Evolutionary conservation across 305 asterid genomes (phyloP).

Genomic region (Fraxinus angustifolia): DNA sequence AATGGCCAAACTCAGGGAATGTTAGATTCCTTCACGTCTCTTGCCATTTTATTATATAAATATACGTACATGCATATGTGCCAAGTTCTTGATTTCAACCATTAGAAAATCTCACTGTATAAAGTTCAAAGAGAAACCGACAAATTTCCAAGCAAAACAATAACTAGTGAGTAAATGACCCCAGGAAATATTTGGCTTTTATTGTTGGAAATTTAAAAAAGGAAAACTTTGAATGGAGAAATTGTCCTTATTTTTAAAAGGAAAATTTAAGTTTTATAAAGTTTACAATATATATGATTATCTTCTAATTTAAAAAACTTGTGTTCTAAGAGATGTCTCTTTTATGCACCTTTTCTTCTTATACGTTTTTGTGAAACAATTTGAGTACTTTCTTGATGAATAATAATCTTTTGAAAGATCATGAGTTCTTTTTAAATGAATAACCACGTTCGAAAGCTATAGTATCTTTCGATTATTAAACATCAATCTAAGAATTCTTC

Average conservation of each 20-base stretch:
- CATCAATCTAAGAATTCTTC: not conserved
- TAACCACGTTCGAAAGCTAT: not conserved
- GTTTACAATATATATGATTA: not conserved
- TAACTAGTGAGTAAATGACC: slow-evolving; percentile 18
- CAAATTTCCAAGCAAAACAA: slow-evolving; percentile 28
- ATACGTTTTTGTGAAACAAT: not conserved
- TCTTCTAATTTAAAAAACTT: not conserved
- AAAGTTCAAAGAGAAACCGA: slow-evolving; percentile 25
- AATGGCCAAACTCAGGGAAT: slow-evolving; percentile 42
- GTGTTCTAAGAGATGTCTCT: not conserved
- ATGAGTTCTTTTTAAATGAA: not conserved
- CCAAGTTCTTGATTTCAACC: not conserved
- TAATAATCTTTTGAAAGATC: not conserved
- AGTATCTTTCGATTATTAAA: not conserved
- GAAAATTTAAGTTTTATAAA: no score
- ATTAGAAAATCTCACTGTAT: slow-evolving; percentile 7
- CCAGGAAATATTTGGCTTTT: not conserved
- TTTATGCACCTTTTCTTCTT: not conserved
- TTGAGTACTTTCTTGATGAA: not conserved
- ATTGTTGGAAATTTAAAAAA: not conserved
- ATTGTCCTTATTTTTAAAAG: not conserved
- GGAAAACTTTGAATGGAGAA: not conserved
- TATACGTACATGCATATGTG: not conserved
- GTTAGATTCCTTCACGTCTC: slow-evolving; percentile 37
- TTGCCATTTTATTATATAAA: not conserved